Base-by-base conservation (phyloP, 345 rosid genomes). In the Corymbia maculata region DNA sequence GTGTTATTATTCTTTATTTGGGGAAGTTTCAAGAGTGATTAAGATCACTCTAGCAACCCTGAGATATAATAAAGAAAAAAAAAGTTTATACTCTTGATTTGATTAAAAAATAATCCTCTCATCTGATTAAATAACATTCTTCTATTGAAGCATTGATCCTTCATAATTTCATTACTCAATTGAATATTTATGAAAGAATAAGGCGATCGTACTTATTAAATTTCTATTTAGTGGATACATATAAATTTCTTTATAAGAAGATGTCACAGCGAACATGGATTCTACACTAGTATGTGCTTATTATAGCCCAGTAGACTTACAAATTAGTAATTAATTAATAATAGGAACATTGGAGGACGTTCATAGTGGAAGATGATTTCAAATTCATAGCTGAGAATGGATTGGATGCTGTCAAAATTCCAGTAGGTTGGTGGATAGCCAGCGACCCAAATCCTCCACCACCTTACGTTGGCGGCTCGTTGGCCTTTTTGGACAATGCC, bases 361-460 rank as follows among this genome's bases (percentile, higher is more conserved):
- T 88, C 89, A 92, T 95, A 79, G 94, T 92, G 28, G 95, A 95
- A 88, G 90, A 91, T 14, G 96, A 95, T 86, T 94, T 95, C 89
- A 90, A 94, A 86, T 93, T 92, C 91, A 90, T 93, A 79, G 92
- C 94, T 19, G 44, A 88, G 86, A 93, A 92, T 75, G 94, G 95
- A 68, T 28, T 95, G 6, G 87, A 93, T 85, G 91, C 93, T 1
- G 96, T 93, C 79, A 93, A 95, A 90, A 93, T 95, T 84, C 97
- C 96, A 0, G 95, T 93, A 52, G 97, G 96, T 2, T 94, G 96
- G 97, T 95, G 95, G 97, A 95, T 93, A 50, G 95, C 95, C 19
- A 92, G 95, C n/a, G 96, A 91, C 85, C 94, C 96, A 8, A 86
- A 52, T 2, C 96, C 97, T 28, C 95, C 96, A 10, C 50, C 4